Conservation (phyloP, 1,284 basidiomycete genomes). For the Schizophyllum amplum region DNA sequence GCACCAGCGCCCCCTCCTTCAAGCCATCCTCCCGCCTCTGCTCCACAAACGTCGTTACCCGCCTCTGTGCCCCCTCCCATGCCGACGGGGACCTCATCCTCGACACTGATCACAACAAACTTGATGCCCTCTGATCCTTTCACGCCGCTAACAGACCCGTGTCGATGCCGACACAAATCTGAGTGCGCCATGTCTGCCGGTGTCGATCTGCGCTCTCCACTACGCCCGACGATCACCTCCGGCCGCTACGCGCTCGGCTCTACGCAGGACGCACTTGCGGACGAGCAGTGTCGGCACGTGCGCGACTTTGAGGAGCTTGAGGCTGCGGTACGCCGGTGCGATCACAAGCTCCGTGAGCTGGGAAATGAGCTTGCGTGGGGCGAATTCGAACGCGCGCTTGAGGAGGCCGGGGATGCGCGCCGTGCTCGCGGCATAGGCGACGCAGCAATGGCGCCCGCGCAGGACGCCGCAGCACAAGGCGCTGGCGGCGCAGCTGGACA, state of each 20-base stretch:
- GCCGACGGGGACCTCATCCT: not conserved
- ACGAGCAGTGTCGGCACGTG: constrained; percentile 4
- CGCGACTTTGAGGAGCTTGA: constrained; percentile 10
- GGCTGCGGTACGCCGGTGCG: constrained; percentile 7
- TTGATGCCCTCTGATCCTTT: not conserved
- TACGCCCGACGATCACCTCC: constrained; percentile 5
- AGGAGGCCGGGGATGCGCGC: constrained; percentile 1
- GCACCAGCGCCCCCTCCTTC: not conserved
- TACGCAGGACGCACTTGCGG: constrained; percentile 8
- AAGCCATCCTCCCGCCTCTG: not conserved
- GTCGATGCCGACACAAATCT: not conserved
- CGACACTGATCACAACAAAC: no score
- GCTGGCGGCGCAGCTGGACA: constrained; percentile 4
- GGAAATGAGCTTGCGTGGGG: constrained; percentile 7
- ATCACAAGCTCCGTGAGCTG: constrained; percentile 10
- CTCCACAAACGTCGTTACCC: not conserved
- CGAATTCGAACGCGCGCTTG: constrained; percentile 3
- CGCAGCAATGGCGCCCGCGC: constrained; percentile 5
- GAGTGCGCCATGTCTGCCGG: constrained; percentile 2
- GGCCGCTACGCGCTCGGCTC: constrained; percentile 9
- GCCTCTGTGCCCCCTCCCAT: constrained; percentile 6
- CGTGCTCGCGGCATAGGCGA: constrained; percentile 6
- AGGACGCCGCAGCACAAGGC: constrained; percentile 4
- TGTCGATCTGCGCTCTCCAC: constrained; percentile 4
- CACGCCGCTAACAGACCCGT: no score